phyloP scores from a whole-genome alignment of 495 filamentous ascomycete genomes.

The Trichoderma orchidacearum region DNA sequence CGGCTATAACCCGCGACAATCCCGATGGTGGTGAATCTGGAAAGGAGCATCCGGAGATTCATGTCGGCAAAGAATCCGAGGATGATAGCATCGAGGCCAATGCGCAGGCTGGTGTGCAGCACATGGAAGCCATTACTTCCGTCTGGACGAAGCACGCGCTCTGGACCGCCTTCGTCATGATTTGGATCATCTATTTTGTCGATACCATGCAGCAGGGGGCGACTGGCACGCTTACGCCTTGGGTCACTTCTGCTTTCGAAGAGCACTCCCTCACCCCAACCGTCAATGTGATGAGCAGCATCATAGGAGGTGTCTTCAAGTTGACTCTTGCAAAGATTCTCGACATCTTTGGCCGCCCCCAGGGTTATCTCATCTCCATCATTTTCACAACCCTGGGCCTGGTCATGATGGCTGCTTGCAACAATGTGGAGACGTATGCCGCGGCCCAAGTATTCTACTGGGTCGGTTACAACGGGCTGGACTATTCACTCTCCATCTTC shows the following conservation, averaged over 20 bases:
- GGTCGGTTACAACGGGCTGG: constrained; percentile 42
- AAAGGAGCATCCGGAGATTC: neutral
- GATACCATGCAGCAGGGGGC: constrained; percentile 31
- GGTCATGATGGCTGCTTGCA: constrained; percentile 37
- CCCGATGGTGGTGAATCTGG: neutral
- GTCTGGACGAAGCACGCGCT: constrained; percentile 29
- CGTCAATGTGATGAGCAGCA: constrained; percentile 31
- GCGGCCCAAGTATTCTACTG: constrained; percentile 41
- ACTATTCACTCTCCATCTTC: constrained; percentile 45
- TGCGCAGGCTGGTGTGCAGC: constrained; percentile 31
- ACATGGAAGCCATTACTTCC: constrained; percentile 32
- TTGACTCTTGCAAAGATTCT: constrained; percentile 51
- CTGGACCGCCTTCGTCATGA: constrained; percentile 24
- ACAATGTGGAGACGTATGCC: constrained; percentile 32
- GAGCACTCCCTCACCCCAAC: constrained; percentile 34
- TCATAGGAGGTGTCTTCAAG: constrained; percentile 50
- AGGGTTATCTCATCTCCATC: constrained; percentile 25
- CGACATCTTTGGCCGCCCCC: constrained; percentile 49
- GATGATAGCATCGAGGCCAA: constrained; percentile 20
- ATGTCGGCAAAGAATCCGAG: neutral
- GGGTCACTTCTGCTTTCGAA: constrained; percentile 31
- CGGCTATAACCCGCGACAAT: no score
- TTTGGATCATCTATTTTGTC: constrained; percentile 40
- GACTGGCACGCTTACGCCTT: constrained; percentile 23
- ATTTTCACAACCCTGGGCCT: constrained; percentile 28